Base-by-base conservation (phyloP, 768 basidiomycete species). In the Strobilomyces echinocephalus region DNA sequence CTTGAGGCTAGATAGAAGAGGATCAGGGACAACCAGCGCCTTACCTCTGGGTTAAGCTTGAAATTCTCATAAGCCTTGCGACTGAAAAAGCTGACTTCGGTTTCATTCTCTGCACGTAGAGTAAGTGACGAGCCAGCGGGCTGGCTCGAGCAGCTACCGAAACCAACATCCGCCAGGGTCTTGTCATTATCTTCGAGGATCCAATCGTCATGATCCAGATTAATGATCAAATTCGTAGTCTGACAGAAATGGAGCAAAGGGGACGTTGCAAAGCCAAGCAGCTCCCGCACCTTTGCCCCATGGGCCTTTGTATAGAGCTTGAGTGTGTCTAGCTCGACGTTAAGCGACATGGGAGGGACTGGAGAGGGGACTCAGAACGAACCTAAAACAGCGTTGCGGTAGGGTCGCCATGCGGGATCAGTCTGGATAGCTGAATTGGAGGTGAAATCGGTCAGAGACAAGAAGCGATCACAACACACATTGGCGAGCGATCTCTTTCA, bases 211-310 rank as follows among this genome's bases (percentile, higher is more conserved):
- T 95, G 82, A 64, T 97, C 93, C 53, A 98, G 79, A 70, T 99
- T 99, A 66, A 99, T 97, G 70, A 99, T 97, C 28, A 99, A 78
- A 73, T 99, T 98, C 31, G 89, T 89, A 1, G 95, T 95, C 95
- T 97, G 62, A 15, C 34, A 12, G 10, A 5, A 16, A 44, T 15
- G 39, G 5, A 24, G 24, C 26, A 49, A 47, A 15, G 14, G 24
- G 9, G 11, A 21, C 43, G 41, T 51, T 38, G 24, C 36, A 36
- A 52, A 34, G 43, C 24, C 28, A 36, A 30, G 35, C 7, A 16
- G 28, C 8, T 30, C 24, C 16, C 46, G 18, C 20, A 88, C 95
- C 81, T 99, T 99, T 50, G 92, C 80, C 11, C 95, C 94, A 65
- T 98, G 95, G 2, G 95, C 97, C 66, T 84, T 85, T 5, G 91